Evolutionary conservation across 257 asterid species (phyloP).

Genomic region (Capsicum pubescens): DNA sequence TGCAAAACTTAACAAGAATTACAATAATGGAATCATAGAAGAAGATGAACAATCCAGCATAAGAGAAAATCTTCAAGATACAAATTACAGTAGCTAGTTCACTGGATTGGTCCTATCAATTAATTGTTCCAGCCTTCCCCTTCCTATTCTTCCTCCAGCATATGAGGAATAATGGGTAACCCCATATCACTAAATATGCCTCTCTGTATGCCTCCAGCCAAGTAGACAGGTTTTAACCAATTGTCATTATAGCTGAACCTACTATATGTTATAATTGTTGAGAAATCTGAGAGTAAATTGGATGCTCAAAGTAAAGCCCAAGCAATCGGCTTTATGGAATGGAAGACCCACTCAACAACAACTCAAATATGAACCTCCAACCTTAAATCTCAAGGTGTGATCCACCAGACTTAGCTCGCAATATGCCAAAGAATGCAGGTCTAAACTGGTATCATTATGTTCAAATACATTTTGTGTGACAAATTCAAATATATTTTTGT

Average conservation of each 20-base stretch:
- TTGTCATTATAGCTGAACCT: background rate
- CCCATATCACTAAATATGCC: background rate
- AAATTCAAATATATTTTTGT: background rate
- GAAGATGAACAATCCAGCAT: background rate
- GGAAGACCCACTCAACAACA: background rate
- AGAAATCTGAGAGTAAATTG: background rate
- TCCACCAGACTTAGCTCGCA: background rate
- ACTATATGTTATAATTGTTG: background rate
- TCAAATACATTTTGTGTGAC: background rate
- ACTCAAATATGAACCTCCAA: background rate
- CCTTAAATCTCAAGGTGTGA: background rate
- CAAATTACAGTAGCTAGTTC: background rate
- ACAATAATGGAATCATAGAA: background rate
- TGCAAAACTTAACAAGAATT: background rate
- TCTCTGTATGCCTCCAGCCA: background rate
- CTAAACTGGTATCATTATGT: background rate
- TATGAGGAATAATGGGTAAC: background rate
- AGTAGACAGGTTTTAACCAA: background rate
- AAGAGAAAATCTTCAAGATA: background rate
- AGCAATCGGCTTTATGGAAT: background rate
- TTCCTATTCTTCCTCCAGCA: background rate
- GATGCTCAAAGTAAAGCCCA: background rate
- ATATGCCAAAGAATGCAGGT: background rate
- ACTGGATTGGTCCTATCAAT: background rate
- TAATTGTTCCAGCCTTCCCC: background rate